Base-by-base conservation (phyloP, 75 land plant species). In the Sequoia sempervirens region DNA sequence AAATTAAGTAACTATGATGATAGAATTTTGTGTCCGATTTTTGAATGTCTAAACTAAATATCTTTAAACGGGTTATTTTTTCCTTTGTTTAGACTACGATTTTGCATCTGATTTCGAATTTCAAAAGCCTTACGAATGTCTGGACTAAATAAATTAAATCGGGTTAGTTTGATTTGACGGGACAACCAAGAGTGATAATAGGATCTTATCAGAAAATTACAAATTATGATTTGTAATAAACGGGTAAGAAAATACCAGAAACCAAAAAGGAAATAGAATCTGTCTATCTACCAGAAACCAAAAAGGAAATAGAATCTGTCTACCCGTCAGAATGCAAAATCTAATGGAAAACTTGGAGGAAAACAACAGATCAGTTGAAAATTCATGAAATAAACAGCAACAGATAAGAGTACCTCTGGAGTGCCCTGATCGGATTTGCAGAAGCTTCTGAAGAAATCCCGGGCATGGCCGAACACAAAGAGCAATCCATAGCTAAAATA, bases 381-480 rank as follows among this genome's bases (percentile, higher is more conserved):
- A 37, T 15, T 15, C 76, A 74, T 74, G 41, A 74, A 37, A 18
- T 56, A 56, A 76, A 76, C 11, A 26, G 26, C 17, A 40, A 41
- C 6, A 40, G 8, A 41, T 7, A 76, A 18, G 11, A 41, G 79
- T 76, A 43, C 79, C 79, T 76, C 47, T 40, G 79, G 46, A 23
- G 47, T 76, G 79, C 28, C 10, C 28, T 43, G 79, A 18, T 79
- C 80, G 40, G 79, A 84, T 89, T 90, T 93, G 89, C 53, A 86
- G 87, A 84, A 79, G 76, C 81, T 79, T 26, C 97, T 84, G 86
- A 89, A 97, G 83, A 93, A 89, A 81, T 97, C 99, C 5, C 98
- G 72, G 41, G 94, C 3, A 81, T 92, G 94, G 43, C 98, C 99
- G 78, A 95, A 92, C 23, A 86, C n/a, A n/a, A n/a, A n/a, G n/a